phyloP scores from a whole-genome alignment of 371 early-diverging fungal genomes.

The Syncephalastrum contaminatum region DNA sequence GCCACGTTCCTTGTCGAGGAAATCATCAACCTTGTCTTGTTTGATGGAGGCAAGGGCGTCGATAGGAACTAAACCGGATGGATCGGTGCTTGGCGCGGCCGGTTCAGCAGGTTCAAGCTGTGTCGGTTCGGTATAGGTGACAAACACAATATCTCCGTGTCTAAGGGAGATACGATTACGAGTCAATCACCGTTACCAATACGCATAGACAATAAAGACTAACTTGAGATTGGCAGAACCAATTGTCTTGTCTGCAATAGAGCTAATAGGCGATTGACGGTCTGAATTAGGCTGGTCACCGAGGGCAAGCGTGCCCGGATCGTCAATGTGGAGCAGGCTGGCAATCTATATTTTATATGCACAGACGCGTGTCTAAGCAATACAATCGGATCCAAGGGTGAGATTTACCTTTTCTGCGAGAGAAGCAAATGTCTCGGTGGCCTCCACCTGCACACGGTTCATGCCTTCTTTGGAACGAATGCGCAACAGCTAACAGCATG shows the following conservation, averaged over 20 bases:
- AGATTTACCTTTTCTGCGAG: conserved; percentile 57
- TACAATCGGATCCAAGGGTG: conserved; percentile 7
- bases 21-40: conserved; percentile 81
- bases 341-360: conserved; percentile 27
- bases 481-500: conserved; percentile 62
- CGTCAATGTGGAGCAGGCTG: conserved; percentile 34
- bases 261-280: conserved; percentile 35
- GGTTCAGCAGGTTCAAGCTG: conserved; percentile 9
- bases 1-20: conserved; percentile 81
- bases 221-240: conserved; percentile 48
- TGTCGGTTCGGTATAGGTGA: conserved; percentile 51
- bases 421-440: conserved; percentile 50
- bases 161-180: conserved; percentile 25
- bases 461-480: conserved; percentile 84
- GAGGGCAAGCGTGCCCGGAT: conserved; percentile 48
- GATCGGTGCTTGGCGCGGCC: conserved; percentile 1
- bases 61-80: conserved; percentile 19
- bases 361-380: background rate
- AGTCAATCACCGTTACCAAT: too few relatives aligned
- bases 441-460: conserved; percentile 70
- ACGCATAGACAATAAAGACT: background rate
- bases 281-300: conserved; percentile 49
- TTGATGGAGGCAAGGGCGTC: conserved; percentile 31
- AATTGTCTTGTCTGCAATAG: conserved; percentile 45
- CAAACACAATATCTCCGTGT: conserved; percentile 83